Conservation (phyloP, 2,329 filamentous ascomycete species). For the Thermothelomyces thermophilus region DNA sequence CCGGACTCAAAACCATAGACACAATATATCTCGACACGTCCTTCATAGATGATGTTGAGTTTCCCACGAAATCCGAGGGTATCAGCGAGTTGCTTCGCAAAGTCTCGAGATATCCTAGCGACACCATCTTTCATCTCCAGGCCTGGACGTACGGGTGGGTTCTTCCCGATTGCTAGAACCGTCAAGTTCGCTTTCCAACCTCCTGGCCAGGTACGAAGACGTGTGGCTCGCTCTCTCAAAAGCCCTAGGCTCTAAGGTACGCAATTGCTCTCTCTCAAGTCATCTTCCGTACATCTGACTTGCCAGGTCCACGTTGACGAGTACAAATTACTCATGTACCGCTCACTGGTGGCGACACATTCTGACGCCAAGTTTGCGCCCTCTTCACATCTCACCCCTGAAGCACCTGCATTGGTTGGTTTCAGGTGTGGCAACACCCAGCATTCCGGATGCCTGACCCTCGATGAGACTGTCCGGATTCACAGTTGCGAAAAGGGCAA, state of each 20-base stretch:
- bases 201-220: slow-evolving; percentile 61
- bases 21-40: slow-evolving; percentile 88
- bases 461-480: slow-evolving; percentile 54
- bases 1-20: slow-evolving; percentile 61
- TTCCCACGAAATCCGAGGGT: slow-evolving; percentile 65
- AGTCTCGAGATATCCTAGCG: slow-evolving; percentile 58
- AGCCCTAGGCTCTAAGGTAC: slow-evolving; percentile 57
- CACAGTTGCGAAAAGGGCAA: slow-evolving; percentile 81
- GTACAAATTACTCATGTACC: slow-evolving; percentile 71
- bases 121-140: slow-evolving; percentile 77
- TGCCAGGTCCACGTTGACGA: slow-evolving; percentile 69
- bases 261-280: neutral
- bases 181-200: neutral
- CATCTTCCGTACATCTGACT: neutral
- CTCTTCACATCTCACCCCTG: slow-evolving; percentile 42
- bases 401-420: slow-evolving; percentile 64
- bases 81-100: slow-evolving; percentile 66
- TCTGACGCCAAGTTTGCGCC: slow-evolving; percentile 34
- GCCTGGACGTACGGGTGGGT: slow-evolving; percentile 75
- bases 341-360: slow-evolving; percentile 47
- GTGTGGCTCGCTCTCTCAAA: slow-evolving; percentile 79
- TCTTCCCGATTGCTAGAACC: neutral
- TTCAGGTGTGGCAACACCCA: slow-evolving; percentile 67
- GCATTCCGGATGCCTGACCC: slow-evolving; percentile 66
- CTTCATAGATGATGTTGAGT: slow-evolving; percentile 45